These are phyloP conservation scores for Claviceps sp. DNA, from an alignment of 2,329 filamentous ascomycete genomes.

Conservation along the genomic window DNA sequence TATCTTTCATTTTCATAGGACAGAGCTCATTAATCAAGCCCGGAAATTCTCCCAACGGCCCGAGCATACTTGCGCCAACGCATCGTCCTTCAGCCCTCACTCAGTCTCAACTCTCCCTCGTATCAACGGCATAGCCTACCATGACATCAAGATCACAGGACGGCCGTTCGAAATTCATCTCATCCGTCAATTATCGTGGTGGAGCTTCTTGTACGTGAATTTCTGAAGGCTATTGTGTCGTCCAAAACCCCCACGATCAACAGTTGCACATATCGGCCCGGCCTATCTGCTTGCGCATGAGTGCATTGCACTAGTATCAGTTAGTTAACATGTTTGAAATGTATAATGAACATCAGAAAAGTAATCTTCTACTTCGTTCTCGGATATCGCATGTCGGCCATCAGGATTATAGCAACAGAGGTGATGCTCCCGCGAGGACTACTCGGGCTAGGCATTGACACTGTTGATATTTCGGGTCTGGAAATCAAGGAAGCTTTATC, in stretches of 20 bases:
- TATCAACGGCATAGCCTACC: conserved; percentile 51
- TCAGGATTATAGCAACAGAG: conserved; percentile 53
- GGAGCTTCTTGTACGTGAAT: conserved; percentile 42
- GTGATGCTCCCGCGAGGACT: conserved; percentile 64
- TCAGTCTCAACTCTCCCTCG: conserved; percentile 42
- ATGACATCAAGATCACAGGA: conserved; percentile 62
- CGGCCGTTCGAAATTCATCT: conserved; percentile 55
- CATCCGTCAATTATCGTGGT: conserved; percentile 54
- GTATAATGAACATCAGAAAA: conserved; percentile 11
- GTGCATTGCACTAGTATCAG: too few relatives aligned
- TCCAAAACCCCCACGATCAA: neutral
- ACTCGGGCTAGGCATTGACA: conserved; percentile 54
- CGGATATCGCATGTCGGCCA: conserved; percentile 55
- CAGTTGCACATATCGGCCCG: neutral
- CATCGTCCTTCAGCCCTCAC: conserved; percentile 28
- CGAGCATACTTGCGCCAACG: conserved; percentile 24
- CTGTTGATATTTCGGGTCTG: conserved; percentile 50
- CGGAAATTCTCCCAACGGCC: conserved; percentile 40
- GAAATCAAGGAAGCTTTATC: conserved; percentile 37
- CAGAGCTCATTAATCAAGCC: conserved; percentile 58
- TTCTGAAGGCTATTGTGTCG: neutral
- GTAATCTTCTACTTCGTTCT: conserved; percentile 49
- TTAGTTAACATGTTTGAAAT: neutral
- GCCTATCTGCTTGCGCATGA: too few relatives aligned
- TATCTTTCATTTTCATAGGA: conserved; percentile 29